Base-by-base conservation (phyloP, 2,329 filamentous ascomycete genomes). In the Cladosporium cucumerinum region DNA sequence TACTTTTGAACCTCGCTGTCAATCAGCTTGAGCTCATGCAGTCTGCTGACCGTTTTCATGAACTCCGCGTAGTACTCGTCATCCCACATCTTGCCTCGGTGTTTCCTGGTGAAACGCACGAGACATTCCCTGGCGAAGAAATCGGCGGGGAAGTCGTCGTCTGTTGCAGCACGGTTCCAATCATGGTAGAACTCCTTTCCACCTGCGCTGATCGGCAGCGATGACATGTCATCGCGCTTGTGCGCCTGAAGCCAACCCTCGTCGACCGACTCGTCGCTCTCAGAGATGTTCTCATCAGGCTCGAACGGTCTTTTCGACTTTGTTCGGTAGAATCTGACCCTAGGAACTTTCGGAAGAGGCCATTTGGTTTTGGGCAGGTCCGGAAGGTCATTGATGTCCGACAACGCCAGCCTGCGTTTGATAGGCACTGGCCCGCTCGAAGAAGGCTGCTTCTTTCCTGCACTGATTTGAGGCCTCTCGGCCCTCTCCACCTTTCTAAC, bases 211-310 rank as follows among this genome's bases (percentile, higher is more conserved):
- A 73, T 43, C 46, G 71, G 71, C 6, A 70, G 59, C 18, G 71
- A 61, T 3, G 59, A 52, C n/a, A 75, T 67, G n/a, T 72, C 68
- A 4, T 66, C 65, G 1, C 70, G 69, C 65, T 76, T 76, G 30
- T 74, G 75, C 10, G 73, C 69, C 1, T 70, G 57, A 6, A 80
- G 64, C 77, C 79, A 81, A 2, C 64, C 65, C 28, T 76, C 73
- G 49, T 80, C 78, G 0, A 75, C 66, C 6, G 80, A 79, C 51
- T 80, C 77, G 30, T 82, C 80, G 67, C 79, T 81, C 63, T 82
- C 79, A 55, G 74, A 78, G 18, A 81, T 67, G 5, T 68, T 52
- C 57, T 80, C 78, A 8, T 77, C 79, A 36, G 75, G 71, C 8
- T 67, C 57, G 2, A 82, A 67, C 2, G 70, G 71, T 11, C 78